Base-by-base conservation (phyloP, 2,329 filamentous ascomycete species). In the Fusarium goolgardi region DNA sequence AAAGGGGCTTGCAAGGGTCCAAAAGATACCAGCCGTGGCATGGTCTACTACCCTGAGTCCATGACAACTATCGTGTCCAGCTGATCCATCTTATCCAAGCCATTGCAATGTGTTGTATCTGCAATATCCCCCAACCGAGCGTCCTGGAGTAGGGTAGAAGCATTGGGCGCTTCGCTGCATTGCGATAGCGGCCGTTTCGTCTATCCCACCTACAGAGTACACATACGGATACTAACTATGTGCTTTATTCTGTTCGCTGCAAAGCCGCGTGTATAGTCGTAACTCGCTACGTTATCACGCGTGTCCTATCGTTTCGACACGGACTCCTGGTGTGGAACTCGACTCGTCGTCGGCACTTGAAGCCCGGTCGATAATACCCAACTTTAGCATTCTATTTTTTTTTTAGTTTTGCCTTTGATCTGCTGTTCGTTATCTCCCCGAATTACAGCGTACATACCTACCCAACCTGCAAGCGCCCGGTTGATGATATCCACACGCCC, bases 361-460 rank as follows among this genome's bases (percentile, higher is more conserved):
- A 68, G 49, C 64, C 64, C 64, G 64, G 61, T 40, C 53, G 35
- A 29, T 59, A 23, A 25, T 39, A 40, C 25, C 53, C 56, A 58
- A 59, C 29, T 45, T 45, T 45, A 16, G 43, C n/a, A 45, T 59
- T 59, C 59, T 64, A 64, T 46, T 54, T 21, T 51, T 21, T 51
- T 51, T 51, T 45, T 45, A 45, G 43, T 45, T 31, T 45, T 27
- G 12, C 27, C 27, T 21, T 51, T n/a, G 47, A 40, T 40, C 47
- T 51, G 32, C 50, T 52, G 15, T 31, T 25, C n/a, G 59, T 67
- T 67, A 67, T 67, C 65, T 50, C 59, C 59, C 65, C 59, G 65
- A 59, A 65, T 50, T 53, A 25, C 63, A 45, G 18, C 32, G 34
- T 35, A 35, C 46, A 23, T 34, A 7, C 41, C 27, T 29, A 27